Evolutionary conservation across 495 filamentous ascomycete genomes (phyloP).

Genomic region (Talaromyces adpressus): DNA sequence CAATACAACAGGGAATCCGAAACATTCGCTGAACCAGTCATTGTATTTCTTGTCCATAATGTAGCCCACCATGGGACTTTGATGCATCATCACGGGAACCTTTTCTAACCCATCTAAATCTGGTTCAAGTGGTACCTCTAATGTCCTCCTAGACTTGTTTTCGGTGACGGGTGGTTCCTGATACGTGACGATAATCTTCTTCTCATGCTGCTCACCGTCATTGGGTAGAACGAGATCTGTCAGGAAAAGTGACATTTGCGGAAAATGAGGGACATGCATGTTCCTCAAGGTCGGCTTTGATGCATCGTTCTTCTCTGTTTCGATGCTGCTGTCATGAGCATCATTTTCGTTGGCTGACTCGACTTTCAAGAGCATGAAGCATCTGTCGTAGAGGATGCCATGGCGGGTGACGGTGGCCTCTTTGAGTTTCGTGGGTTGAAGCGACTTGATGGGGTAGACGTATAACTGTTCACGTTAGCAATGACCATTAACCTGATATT

Average conservation of each 20-base stretch:
- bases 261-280: slow-evolving; percentile 60
- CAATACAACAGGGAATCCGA: slow-evolving; percentile 60
- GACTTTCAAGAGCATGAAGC: slow-evolving; percentile 68
- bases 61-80: slow-evolving; percentile 56
- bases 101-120: slow-evolving; percentile 38
- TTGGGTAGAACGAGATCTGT: slow-evolving; percentile 43
- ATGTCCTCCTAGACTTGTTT: slow-evolving; percentile 17
- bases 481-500: background rate
- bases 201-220: slow-evolving; percentile 13
- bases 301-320: slow-evolving; percentile 7
- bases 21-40: slow-evolving; percentile 64
- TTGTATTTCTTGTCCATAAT: slow-evolving; percentile 61
- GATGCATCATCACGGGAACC: slow-evolving; percentile 54
- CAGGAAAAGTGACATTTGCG: slow-evolving; percentile 61
- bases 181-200: slow-evolving; percentile 52
- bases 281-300: slow-evolving; percentile 39
- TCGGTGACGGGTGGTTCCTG: slow-evolving; percentile 23
- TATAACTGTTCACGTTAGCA: slow-evolving; percentile 51
- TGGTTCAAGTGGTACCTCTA: slow-evolving; percentile 57
- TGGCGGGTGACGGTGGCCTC: slow-evolving; percentile 51
- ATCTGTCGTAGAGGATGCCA: slow-evolving; percentile 69
- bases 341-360: slow-evolving; percentile 11
- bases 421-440: slow-evolving; percentile 55
- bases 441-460: slow-evolving; percentile 83
- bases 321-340: background rate